phyloP scores from a whole-genome alignment of 1,284 basidiomycete genomes.

The Ustilago bromivora region DNA sequence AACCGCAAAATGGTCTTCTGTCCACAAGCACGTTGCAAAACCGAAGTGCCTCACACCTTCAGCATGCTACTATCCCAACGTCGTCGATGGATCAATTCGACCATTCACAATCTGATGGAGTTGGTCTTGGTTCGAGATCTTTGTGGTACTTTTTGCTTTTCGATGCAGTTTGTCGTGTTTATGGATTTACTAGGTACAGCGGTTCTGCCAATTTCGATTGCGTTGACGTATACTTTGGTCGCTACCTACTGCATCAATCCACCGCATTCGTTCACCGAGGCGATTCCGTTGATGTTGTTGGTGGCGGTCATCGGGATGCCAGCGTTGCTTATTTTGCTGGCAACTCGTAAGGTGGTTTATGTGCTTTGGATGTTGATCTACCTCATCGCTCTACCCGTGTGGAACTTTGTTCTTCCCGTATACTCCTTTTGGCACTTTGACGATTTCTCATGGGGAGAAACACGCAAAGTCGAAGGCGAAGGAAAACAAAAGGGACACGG shows the following conservation, averaged over 20 bases:
- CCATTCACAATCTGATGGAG: conserved; percentile 99
- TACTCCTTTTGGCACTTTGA: conserved; percentile 99
- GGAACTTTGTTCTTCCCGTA: conserved; percentile 78
- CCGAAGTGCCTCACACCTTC: conserved; percentile 96
- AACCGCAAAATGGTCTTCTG: conserved; percentile 97
- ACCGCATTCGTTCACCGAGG: conserved; percentile 86
- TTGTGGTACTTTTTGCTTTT: conserved; percentile 76
- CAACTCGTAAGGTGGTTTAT: conserved; percentile 93
- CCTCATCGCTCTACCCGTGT: conserved; percentile 74
- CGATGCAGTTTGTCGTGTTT: conserved; percentile 86
- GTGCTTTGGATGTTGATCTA: conserved; percentile 98
- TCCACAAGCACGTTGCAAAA: conserved; percentile 93
- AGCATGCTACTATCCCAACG: conserved; percentile 92
- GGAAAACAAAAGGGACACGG: conserved; percentile 78
- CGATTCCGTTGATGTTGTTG: conserved; percentile 92
- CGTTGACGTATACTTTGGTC: conserved; percentile 88
- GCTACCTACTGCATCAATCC: conserved; percentile 82
- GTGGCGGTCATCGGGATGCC: conserved; percentile 92
- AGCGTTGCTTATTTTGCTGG: conserved; percentile 89
- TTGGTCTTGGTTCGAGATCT: conserved; percentile 95
- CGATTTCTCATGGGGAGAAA: conserved; percentile 99
- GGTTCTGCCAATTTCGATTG: conserved; percentile 93
- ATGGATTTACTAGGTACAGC: conserved; percentile 98
- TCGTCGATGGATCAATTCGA: conserved; percentile 99
- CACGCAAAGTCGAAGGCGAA: conserved; percentile 86